These are phyloP conservation scores for Pyrus bretschneideri DNA, from an alignment of 306 rosid genomes.

Conservation along the genomic window DNA sequence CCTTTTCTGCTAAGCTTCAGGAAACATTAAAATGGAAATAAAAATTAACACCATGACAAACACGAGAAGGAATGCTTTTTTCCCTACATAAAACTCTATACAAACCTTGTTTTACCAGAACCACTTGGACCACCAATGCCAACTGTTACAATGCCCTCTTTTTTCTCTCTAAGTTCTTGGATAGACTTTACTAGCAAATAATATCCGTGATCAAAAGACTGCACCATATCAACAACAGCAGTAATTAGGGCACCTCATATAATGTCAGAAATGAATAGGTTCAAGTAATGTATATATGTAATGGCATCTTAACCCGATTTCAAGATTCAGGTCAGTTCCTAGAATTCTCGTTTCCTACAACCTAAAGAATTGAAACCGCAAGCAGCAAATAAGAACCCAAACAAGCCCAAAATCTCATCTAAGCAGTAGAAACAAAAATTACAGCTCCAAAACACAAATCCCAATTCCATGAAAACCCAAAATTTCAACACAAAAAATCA, in stretches of 20 bases:
- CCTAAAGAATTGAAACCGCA: neutral
- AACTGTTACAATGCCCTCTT: conserved; percentile 78
- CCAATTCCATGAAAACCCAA: conserved; percentile 3
- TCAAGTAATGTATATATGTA: neutral
- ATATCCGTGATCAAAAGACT: conserved; percentile 97
- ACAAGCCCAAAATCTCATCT: neutral
- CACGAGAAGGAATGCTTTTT: conserved; percentile 12
- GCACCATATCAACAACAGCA: conserved; percentile 38
- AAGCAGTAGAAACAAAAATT: neutral
- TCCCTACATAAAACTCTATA: conserved; percentile 2
- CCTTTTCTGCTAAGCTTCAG: conserved; percentile 98
- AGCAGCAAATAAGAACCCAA: neutral
- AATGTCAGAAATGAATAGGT: neutral
- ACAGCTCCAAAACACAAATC: neutral
- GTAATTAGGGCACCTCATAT: conserved; percentile 10
- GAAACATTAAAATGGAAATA: conserved; percentile 27
- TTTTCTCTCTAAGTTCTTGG: conserved; percentile 94
- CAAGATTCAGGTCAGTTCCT: neutral
- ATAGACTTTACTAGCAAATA: conserved; percentile 89
- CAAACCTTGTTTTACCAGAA: conserved; percentile 92
- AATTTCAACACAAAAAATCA: neutral
- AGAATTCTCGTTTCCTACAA: neutral
- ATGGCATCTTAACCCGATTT: neutral
- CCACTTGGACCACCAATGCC: conserved; percentile 99
- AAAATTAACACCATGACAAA: conserved; percentile 19